Evolutionary conservation across 164 flowering plant genomes (phyloP).

Genomic region (Chimonanthus salicifolius): DNA sequence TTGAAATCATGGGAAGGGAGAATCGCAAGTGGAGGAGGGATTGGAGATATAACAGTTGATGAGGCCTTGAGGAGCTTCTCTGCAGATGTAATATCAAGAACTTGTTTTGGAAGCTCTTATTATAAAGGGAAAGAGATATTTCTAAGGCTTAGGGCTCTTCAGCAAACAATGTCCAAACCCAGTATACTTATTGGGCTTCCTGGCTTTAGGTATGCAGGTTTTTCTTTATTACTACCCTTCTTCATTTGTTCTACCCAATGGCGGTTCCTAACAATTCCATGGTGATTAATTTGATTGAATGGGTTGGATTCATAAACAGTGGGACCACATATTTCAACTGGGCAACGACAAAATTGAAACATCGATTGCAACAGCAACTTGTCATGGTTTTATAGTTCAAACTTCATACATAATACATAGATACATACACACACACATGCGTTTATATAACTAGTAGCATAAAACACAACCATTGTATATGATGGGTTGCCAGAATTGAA

Average conservation of each 20-base stretch:
- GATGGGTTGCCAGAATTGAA: too few species aligned
- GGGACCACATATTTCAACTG: too few species aligned
- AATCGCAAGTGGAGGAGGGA: conserved; percentile 27
- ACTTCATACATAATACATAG: too few species aligned
- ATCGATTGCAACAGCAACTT: too few species aligned
- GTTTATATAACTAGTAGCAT: too few species aligned
- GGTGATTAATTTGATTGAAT: too few species aligned
- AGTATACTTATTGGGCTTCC: conserved; percentile 21
- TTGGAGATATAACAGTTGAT: conserved; percentile 30
- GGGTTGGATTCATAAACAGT: too few species aligned
- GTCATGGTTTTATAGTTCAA: too few species aligned
- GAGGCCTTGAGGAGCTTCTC: conserved; percentile 30
- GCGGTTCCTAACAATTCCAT: too few species aligned
- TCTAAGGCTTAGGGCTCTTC: conserved; percentile 21
- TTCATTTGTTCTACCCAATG: neutral
- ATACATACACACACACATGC: too few species aligned
- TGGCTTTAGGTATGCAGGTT: conserved; percentile 25
- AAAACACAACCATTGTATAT: too few species aligned
- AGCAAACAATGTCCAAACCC: conserved; percentile 21
- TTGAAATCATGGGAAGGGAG: conserved; percentile 32
- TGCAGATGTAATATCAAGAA: conserved; percentile 27
- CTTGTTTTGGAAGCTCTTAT: conserved; percentile 28
- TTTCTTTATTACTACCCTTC: neutral
- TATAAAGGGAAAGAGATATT: conserved; percentile 22
- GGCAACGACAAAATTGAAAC: too few species aligned